Evolutionary conservation across 1,139 yeast genomes (phyloP).

Genomic region (Debaryomyces subglobosus): DNA sequence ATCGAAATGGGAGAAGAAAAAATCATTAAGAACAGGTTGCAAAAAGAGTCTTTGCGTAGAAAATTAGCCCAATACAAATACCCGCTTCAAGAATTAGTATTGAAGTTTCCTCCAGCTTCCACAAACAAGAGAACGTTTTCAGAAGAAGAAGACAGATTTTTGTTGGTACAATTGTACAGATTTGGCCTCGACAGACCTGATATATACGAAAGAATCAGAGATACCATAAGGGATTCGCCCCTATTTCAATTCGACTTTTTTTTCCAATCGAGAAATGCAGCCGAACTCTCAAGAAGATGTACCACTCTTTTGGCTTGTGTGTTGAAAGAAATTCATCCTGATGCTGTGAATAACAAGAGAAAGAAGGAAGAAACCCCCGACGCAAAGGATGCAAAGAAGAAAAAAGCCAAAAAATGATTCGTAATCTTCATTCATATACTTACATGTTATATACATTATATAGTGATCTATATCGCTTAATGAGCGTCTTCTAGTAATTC

Average conservation of each 20-base stretch:
- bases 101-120: conserved; percentile 63
- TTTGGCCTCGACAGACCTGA: conserved; percentile 70
- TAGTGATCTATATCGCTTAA: not conserved
- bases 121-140: conserved; percentile 61
- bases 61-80: conserved; percentile 61
- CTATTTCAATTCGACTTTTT: conserved; percentile 72
- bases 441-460: conserved; percentile 5
- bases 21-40: conserved; percentile 56
- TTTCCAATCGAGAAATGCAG: conserved; percentile 65
- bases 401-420: conserved; percentile 11
- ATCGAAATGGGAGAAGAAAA: conserved; percentile 81
- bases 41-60: conserved; percentile 67
- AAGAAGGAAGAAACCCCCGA: conserved; percentile 19
- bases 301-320: conserved; percentile 66
- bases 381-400: conserved; percentile 13
- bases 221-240: conserved; percentile 61
- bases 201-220: conserved; percentile 63
- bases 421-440: conserved; percentile 4
- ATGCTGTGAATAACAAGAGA: conserved; percentile 18
- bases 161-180: conserved; percentile 64
- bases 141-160: conserved; percentile 75
- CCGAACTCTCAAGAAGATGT: conserved; percentile 70
- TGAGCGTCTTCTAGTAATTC: conserved; percentile 34
- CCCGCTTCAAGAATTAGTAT: conserved; percentile 65
- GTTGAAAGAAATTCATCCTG: conserved; percentile 54